Base-by-base conservation (phyloP, 306 rosid species). In the Castanea mollissima region DNA sequence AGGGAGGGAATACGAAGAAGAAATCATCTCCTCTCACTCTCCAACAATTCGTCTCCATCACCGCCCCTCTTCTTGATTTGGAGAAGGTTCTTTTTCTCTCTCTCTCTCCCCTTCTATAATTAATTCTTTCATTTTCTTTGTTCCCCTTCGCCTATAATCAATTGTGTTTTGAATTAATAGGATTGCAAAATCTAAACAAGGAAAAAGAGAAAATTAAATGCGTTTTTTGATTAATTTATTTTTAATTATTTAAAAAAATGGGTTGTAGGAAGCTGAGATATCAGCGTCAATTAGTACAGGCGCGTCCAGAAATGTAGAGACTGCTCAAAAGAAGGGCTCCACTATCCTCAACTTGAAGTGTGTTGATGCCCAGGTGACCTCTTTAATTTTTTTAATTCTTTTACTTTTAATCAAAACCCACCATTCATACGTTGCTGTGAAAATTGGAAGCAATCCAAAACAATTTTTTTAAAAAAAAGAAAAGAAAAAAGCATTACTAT, bases 281-380 rank as follows among this genome's bases (percentile, higher is more conserved):
- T 85, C 97, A 7, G 90, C 87, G 79, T 95, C 99, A 80, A 92
- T 95, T 77, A 85, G 86, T 60, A 86, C 94, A 4, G 97, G 97
- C 16, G 89, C 93, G 1, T 86, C 92, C 4, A 84, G 99, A 72
- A 92, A 87, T 81, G 82, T 95, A 83, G 98, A 95, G 54, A 83
- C 90, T 69, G 97, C 99, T 71, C 96, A 92, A 72, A 92, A 80
- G 88, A 90, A 76, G 81, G 99, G 99, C 73, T 95, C 97, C 58
- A 88, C 94, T 15, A 92, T 95, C 79, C 96, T 95, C 81, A 95
- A 91, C 79, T 84, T 95, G 88, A 92, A 95, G 84, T 95, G 99
- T 77, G 89, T 88, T 1, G 98, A 95, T 86, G 97, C 90, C 68
- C 95, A 93, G 99, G 99, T 92, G 54, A 41, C 80, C 44, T 57